A percentile compares a stretch with the other conserved stretches of the same genome.
phyloP scores from a whole-genome alignment of 2,329 filamentous ascomycete species.

The Penicillium olsonii region DNA sequence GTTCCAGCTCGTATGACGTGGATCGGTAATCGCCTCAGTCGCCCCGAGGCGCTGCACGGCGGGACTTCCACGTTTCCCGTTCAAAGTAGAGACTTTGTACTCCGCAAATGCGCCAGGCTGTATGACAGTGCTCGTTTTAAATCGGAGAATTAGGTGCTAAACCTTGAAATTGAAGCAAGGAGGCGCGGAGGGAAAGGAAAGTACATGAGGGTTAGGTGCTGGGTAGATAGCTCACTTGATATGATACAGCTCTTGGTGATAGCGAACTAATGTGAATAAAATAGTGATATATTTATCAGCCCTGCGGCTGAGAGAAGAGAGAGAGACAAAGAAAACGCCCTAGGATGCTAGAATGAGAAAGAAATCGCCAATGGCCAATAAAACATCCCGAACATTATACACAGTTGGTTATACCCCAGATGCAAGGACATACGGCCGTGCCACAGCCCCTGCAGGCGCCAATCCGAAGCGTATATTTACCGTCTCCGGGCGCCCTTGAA shows the following conservation, averaged over 20 bases:
- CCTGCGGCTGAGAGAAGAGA: constrained; percentile 3
- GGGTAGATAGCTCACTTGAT: not conserved
- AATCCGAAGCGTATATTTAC: constrained; percentile 28
- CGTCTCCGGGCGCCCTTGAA: constrained; percentile 72
- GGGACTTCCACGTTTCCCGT: not conserved
- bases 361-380: constrained; percentile 15
- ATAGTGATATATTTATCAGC: too few species aligned
- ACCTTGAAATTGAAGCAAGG: not conserved
- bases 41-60: not conserved
- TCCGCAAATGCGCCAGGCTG: too few species aligned
- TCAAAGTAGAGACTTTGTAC: constrained; percentile 2
- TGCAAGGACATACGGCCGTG: constrained; percentile 15
- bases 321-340: constrained; percentile 5
- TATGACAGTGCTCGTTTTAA: not conserved
- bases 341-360: constrained; percentile 5
- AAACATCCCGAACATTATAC: constrained; percentile 12
- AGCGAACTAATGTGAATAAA: too few species aligned
- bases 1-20: not conserved
- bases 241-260: too few species aligned
- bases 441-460: constrained; percentile 22
- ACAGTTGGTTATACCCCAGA: constrained; percentile 10
- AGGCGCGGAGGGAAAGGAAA: not conserved
- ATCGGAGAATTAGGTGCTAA: not conserved
- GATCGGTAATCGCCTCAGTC: not conserved
- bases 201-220: not conserved